These are phyloP conservation scores for Leccinum solheimii DNA, from an alignment of 1,284 basidiomycete species.

Conservation along the genomic window DNA sequence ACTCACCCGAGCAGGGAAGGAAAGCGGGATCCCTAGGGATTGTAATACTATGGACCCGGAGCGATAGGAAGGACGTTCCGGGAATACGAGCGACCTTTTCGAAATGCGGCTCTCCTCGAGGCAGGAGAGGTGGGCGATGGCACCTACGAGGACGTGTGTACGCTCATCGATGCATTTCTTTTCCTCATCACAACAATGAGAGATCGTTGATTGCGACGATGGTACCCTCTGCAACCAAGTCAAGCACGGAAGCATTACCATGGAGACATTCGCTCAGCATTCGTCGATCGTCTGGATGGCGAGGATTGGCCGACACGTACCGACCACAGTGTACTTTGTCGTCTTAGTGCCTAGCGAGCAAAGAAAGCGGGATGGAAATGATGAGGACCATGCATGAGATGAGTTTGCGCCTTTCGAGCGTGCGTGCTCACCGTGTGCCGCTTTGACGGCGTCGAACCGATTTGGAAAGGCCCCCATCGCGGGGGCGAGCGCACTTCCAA, in stretches of 20 bases:
- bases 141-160: slow-evolving; percentile 37
- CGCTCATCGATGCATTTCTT: background rate
- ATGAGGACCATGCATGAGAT: background rate
- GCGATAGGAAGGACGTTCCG: background rate
- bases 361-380: background rate
- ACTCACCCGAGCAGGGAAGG: too few species aligned
- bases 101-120: slow-evolving; percentile 52
- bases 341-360: slow-evolving; percentile 16
- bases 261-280: slow-evolving; percentile 6
- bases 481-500: slow-evolving; percentile 8
- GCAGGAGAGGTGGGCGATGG: slow-evolving; percentile 54
- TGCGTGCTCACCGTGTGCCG: slow-evolving; percentile 15
- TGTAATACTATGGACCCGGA: too few species aligned
- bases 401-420: background rate
- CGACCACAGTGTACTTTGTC: slow-evolving; percentile 38
- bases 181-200: background rate
- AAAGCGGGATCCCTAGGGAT: too few species aligned
- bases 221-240: slow-evolving; percentile 42
- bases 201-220: slow-evolving; percentile 42
- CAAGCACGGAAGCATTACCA: slow-evolving; percentile 27
- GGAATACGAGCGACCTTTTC: slow-evolving; percentile 42
- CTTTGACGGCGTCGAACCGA: slow-evolving; percentile 25
- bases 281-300: background rate
- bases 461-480: slow-evolving; percentile 20
- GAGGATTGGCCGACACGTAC: background rate